phyloP scores from a whole-genome alignment of 371 early-diverging fungal genomes.

The Capillidium rhysosporum region DNA sequence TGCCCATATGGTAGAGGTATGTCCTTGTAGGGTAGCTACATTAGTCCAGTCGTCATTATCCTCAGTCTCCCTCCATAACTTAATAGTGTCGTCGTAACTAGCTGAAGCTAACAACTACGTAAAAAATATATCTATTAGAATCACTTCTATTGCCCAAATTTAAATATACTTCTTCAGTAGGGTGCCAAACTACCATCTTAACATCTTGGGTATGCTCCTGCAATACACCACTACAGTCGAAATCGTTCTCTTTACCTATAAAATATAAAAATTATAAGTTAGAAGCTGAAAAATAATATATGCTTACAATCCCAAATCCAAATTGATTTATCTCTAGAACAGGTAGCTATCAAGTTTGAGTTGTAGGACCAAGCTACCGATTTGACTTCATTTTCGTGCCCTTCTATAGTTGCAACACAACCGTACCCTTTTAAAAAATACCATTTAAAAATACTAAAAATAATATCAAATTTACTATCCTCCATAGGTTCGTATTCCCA shows the following conservation, averaged over 20 bases:
- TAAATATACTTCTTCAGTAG: conserved; percentile 37
- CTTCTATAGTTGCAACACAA: conserved; percentile 85
- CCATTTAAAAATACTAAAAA: background rate
- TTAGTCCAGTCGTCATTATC: conserved; percentile 88
- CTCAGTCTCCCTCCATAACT: conserved; percentile 66
- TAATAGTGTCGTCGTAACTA: conserved; percentile 88
- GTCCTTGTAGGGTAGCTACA: conserved; percentile 62
- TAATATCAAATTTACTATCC: conserved; percentile 12
- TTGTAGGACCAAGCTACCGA: conserved; percentile 68
- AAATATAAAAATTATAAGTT: background rate
- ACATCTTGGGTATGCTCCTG: conserved; percentile 95
- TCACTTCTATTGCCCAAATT: background rate
- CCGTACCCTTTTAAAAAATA: conserved; percentile 36
- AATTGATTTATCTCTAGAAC: conserved; percentile 85
- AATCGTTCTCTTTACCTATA: conserved; percentile 59
- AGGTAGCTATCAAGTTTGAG: conserved; percentile 74
- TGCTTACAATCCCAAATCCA: conserved; percentile 89
- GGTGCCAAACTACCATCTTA: conserved; percentile 87
- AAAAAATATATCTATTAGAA: background rate
- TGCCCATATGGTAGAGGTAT: conserved; percentile 83
- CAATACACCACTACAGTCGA: conserved; percentile 83
- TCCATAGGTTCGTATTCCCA: conserved; percentile 48
- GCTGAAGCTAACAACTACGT: conserved; percentile 54
- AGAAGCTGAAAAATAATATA: background rate
- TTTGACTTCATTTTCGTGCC: conserved; percentile 97